Evolutionary conservation across 208 protist species (phyloP).

Genomic region (Acanthamoeba sp.): DNA sequence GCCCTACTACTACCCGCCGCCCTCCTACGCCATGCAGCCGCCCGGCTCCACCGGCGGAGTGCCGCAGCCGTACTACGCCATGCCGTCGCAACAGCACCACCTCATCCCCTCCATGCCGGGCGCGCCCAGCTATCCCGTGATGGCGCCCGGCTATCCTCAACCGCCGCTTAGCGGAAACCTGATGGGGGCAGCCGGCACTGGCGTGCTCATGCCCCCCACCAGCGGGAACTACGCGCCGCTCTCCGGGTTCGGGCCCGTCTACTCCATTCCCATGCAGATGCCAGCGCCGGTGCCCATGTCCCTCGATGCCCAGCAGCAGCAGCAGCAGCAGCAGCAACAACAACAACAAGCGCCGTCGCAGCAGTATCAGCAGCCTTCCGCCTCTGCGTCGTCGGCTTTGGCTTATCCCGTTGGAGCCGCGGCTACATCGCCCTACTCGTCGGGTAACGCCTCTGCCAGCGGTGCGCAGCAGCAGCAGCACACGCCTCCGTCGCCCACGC

Average conservation of each 20-base stretch:
- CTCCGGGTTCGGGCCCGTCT: not conserved
- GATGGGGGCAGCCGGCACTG: not conserved
- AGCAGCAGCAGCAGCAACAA: not conserved
- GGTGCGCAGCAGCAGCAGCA: not conserved
- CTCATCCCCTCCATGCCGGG: not conserved
- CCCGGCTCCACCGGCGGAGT: not conserved
- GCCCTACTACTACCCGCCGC: not conserved
- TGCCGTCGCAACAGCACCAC: constrained; percentile 1
- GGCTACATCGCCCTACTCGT: not conserved
- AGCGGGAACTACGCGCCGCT: not conserved
- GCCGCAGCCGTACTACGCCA: not conserved
- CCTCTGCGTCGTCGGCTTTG: constrained; percentile 18
- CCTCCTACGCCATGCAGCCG: not conserved
- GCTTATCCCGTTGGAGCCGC: not conserved
- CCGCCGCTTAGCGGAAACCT: not conserved
- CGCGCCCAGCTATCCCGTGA: not conserved
- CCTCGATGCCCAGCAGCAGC: not conserved
- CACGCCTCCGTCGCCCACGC: not conserved
- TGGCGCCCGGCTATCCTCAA: not conserved
- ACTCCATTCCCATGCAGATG: not conserved
- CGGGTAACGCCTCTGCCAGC: not conserved
- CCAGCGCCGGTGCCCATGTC: not conserved
- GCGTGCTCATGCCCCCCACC: not conserved
- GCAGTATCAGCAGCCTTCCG: not conserved
- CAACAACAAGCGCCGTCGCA: not conserved